A percentile compares a stretch with the other conserved stretches of the same genome.
Conservation (phyloP, 2,329 filamentous ascomycete genomes). For the Lecanicillium sp. region DNA sequence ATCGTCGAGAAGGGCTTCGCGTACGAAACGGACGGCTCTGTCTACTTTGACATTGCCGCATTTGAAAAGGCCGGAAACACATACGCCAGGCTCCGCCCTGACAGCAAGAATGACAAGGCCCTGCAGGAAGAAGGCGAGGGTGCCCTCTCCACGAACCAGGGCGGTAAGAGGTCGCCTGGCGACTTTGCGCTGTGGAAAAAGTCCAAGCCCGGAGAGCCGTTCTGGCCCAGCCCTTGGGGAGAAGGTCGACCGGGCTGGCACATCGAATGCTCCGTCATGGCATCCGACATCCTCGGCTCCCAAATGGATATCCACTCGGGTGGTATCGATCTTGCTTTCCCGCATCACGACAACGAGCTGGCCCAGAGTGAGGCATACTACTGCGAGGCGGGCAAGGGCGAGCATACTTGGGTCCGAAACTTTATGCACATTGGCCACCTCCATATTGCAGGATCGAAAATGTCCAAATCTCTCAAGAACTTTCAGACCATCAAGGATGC, state of each 20-base stretch:
- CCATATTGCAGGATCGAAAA: slow-evolving; percentile 78
- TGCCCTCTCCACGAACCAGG: slow-evolving; percentile 55
- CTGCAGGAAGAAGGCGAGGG: slow-evolving; percentile 87
- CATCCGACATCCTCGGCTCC: slow-evolving; percentile 75
- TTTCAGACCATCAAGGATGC: slow-evolving; percentile 90
- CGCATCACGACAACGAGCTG: slow-evolving; percentile 88
- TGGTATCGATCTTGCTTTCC: slow-evolving; percentile 84
- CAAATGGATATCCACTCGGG: slow-evolving; percentile 91
- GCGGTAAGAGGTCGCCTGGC: slow-evolving; percentile 64
- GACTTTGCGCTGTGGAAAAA: slow-evolving; percentile 95
- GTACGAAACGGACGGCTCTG: slow-evolving; percentile 74
- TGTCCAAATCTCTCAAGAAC: slow-evolving; percentile 94
- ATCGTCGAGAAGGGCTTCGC: slow-evolving; percentile 82
- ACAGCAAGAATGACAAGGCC: slow-evolving; percentile 75
- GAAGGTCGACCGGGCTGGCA: slow-evolving; percentile 89
- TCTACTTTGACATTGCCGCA: slow-evolving; percentile 86
- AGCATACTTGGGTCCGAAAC: slow-evolving; percentile 85
- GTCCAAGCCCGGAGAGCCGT: slow-evolving; percentile 84
- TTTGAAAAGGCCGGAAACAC: slow-evolving; percentile 80
- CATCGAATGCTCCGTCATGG: slow-evolving; percentile 96
- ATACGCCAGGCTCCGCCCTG: slow-evolving; percentile 79
- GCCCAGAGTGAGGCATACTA: slow-evolving; percentile 89
- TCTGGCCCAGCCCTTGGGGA: slow-evolving; percentile 84
- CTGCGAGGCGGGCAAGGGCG: slow-evolving; percentile 38
- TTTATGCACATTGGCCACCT: slow-evolving; percentile 94